A percentile compares a stretch with the other conserved stretches of the same genome.
Evolutionary conservation across 2,329 filamentous ascomycete species (phyloP).

Genomic region (Graphilbum fragrans): DNA sequence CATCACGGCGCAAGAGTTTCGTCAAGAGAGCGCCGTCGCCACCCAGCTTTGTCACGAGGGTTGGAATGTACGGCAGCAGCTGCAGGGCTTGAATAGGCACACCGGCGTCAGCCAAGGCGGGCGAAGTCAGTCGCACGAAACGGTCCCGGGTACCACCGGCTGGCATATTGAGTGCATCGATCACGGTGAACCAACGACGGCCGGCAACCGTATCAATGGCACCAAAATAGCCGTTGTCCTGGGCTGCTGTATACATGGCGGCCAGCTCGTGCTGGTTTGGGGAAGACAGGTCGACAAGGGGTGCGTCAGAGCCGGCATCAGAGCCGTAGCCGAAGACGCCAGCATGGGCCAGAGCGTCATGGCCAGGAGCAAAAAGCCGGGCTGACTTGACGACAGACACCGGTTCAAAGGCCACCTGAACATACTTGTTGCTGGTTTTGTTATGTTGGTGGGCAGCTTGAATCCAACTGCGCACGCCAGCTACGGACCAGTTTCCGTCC

Average conservation of each 20-base stretch:
- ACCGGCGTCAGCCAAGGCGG: slow-evolving; percentile 61
- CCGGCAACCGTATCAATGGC: slow-evolving; percentile 31
- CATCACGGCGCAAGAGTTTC: slow-evolving; percentile 53
- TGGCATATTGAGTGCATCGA: slow-evolving; percentile 66
- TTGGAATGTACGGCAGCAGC: slow-evolving; percentile 78
- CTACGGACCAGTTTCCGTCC: slow-evolving; percentile 73
- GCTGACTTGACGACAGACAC: slow-evolving; percentile 73
- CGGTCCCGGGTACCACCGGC: slow-evolving; percentile 49
- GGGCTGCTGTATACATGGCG: slow-evolving; percentile 65
- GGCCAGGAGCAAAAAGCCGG: slow-evolving; percentile 45
- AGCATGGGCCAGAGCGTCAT: slow-evolving; percentile 17
- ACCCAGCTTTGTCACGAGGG: slow-evolving; percentile 75
- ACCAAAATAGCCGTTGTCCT: slow-evolving; percentile 48
- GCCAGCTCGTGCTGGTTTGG: slow-evolving; percentile 76
- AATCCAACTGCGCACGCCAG: slow-evolving; percentile 57
- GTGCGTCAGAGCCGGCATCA: slow-evolving; percentile 6
- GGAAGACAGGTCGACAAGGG: slow-evolving; percentile 61
- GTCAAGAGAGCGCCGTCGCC: slow-evolving; percentile 63
- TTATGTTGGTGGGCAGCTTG: slow-evolving; percentile 41
- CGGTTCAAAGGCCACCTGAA: slow-evolving; percentile 70
- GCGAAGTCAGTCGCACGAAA: slow-evolving; percentile 56
- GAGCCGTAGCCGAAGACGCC: background rate
- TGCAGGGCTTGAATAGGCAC: slow-evolving; percentile 75
- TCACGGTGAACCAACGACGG: slow-evolving; percentile 60
- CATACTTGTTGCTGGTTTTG: too few relatives aligned